These are phyloP conservation scores for Panicum miliaceum DNA, from an alignment of 176 grass and related monocot species.

Conservation along the genomic window DNA sequence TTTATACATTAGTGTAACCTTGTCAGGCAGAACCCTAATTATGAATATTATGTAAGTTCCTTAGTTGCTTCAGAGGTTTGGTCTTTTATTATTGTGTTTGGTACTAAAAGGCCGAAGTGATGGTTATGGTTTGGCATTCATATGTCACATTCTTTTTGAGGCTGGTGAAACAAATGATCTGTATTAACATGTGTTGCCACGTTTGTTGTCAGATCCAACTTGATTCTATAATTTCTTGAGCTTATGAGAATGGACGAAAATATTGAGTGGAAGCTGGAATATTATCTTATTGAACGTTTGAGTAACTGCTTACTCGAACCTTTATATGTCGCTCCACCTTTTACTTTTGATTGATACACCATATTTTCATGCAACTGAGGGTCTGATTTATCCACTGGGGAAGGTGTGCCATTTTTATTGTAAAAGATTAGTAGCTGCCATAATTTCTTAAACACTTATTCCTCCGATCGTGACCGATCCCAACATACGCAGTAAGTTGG, in stretches of 20 bases:
- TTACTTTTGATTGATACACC: background rate
- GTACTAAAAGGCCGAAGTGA: slow-evolving; percentile 3
- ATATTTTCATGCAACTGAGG: slow-evolving; percentile 29
- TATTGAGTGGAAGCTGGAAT: background rate
- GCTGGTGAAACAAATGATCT: background rate
- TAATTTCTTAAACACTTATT: background rate
- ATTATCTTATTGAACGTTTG: slow-evolving; percentile 2
- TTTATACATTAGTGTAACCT: slow-evolving; percentile 15
- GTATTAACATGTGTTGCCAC: background rate
- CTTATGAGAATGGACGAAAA: slow-evolving; percentile 6
- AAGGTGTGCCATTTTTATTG: slow-evolving; percentile 19
- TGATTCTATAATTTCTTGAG: background rate
- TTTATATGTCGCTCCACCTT: background rate
- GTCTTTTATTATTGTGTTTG: background rate
- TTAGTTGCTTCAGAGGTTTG: slow-evolving; percentile 16
- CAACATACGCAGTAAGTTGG: slow-evolving; percentile 4
- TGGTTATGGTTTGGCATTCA: slow-evolving; percentile 1
- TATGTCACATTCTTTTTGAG: background rate
- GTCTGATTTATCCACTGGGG: background rate
- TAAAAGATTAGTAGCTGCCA: background rate
- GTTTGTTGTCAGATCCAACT: slow-evolving; percentile 14
- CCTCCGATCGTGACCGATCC: background rate
- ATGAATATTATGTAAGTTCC: slow-evolving; percentile 14
- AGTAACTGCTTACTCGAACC: background rate
- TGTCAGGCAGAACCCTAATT: slow-evolving; percentile 4